phyloP scores from a whole-genome alignment of 768 basidiomycete species.

The Tricholomella constricta region DNA sequence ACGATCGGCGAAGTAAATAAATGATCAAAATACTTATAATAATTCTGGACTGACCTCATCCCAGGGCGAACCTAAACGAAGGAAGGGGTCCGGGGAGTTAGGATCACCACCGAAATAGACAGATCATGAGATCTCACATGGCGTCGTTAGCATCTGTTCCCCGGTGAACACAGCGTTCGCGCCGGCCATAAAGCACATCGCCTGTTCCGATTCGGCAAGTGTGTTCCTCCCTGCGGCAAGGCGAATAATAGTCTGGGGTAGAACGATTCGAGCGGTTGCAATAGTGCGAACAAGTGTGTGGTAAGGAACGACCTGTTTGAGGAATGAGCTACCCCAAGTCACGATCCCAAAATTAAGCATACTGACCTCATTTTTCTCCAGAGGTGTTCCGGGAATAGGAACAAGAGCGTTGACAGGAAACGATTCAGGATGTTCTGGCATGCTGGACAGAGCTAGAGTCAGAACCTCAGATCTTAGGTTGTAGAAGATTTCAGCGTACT shows the following conservation, averaged over 20 bases:
- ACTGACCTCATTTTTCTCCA: constrained; percentile 85
- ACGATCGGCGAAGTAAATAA: constrained; percentile 12
- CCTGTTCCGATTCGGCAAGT: constrained; percentile 88
- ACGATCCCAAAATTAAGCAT: background rate
- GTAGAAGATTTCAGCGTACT: constrained; percentile 49
- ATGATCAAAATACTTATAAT: background rate
- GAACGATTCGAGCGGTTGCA: constrained; percentile 89
- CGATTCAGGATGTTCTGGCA: constrained; percentile 97
- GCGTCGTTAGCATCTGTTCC: constrained; percentile 95
- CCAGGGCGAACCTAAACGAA: constrained; percentile 79
- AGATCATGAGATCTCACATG: constrained; percentile 59
- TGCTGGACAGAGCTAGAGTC: constrained; percentile 44
- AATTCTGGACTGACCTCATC: constrained; percentile 68
- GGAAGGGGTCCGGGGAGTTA: constrained; percentile 11
- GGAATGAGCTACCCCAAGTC: constrained; percentile 1
- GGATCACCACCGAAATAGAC: constrained; percentile 8
- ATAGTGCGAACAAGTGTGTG: constrained; percentile 91
- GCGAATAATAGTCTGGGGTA: constrained; percentile 92
- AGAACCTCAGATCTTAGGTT: constrained; percentile 9
- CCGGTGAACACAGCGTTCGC: constrained; percentile 99
- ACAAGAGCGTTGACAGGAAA: constrained; percentile 99
- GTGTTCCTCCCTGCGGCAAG: constrained; percentile 93
- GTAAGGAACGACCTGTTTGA: constrained; percentile 69
- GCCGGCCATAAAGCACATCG: constrained; percentile 98
- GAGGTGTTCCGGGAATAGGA: constrained; percentile 91